Percentiles rank a stretch among this genome's conserved stretches.
Conservation (phyloP, 306 rosid species). For the Malus domestica region DNA sequence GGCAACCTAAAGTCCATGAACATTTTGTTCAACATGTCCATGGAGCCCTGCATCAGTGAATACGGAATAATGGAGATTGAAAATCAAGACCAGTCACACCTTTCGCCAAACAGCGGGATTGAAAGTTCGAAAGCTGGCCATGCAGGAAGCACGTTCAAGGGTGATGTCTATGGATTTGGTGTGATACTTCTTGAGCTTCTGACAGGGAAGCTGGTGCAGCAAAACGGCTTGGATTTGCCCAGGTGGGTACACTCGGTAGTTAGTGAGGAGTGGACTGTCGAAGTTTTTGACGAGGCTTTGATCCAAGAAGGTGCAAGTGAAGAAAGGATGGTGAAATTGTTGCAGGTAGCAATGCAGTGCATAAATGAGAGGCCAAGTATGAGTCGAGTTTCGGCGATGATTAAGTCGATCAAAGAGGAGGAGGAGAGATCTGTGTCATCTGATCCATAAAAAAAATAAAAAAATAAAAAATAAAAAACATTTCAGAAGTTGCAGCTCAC, state of each 20-base stretch:
- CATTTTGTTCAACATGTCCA: constrained; percentile 54
- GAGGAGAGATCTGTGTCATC: constrained; percentile 46
- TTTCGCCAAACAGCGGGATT: constrained; percentile 8
- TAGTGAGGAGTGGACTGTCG: constrained; percentile 64
- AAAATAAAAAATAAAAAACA: neutral
- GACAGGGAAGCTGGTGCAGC: constrained; percentile 56
- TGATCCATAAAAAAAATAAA: constrained; percentile 12
- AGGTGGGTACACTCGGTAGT: constrained; percentile 58
- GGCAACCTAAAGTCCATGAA: constrained; percentile 70
- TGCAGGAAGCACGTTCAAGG: constrained; percentile 28
- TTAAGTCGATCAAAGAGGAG: constrained; percentile 40
- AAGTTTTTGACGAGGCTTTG: constrained; percentile 49
- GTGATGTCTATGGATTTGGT: constrained; percentile 54
- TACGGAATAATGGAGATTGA: constrained; percentile 56
- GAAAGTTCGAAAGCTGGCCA: constrained; percentile 10
- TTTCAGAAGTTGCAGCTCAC: neutral
- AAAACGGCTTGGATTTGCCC: constrained; percentile 52
- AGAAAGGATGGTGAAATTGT: constrained; percentile 63
- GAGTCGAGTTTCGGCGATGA: constrained; percentile 39
- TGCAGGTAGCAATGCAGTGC: constrained; percentile 56
- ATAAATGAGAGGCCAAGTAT: constrained; percentile 44
- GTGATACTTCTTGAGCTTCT: constrained; percentile 66
- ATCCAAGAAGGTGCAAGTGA: constrained; percentile 50
- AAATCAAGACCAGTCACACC: constrained; percentile 22
- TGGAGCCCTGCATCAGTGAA: constrained; percentile 58